These are phyloP conservation scores for Leccinellum rugosiceps DNA, from an alignment of 768 basidiomycete species.

Conservation along the genomic window DNA sequence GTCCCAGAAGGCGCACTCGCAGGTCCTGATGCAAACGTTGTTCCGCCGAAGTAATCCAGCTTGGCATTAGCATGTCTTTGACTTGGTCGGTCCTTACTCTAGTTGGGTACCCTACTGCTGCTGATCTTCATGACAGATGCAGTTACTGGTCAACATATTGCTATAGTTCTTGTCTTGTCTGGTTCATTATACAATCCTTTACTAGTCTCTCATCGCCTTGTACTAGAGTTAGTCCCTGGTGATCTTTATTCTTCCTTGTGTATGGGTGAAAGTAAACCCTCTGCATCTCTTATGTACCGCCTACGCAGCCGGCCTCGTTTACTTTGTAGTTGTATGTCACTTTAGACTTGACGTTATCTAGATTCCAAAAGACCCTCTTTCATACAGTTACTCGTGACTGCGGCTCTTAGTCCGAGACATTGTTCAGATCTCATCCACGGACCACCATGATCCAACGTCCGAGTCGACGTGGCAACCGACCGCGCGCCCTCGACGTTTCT, in stretches of 20 bases:
- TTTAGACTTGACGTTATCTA: neutral
- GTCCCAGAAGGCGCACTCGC: slow-evolving; percentile 66
- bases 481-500: slow-evolving; percentile 53
- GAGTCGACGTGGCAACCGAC: slow-evolving; percentile 35
- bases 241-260: slow-evolving; percentile 9
- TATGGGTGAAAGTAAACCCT: slow-evolving; percentile 9
- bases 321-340: neutral
- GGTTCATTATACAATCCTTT: slow-evolving; percentile 14
- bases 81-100: slow-evolving; percentile 11
- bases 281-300: slow-evolving; percentile 7
- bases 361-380: neutral
- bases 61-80: slow-evolving; percentile 8
- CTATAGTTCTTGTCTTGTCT: slow-evolving; percentile 7
- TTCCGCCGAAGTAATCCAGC: slow-evolving; percentile 12
- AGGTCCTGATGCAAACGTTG: slow-evolving; percentile 45
- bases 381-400: too few relatives aligned
- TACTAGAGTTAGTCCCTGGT: slow-evolving; percentile 4
- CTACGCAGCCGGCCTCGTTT: slow-evolving; percentile 7
- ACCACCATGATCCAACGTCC: slow-evolving; percentile 4
- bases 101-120: neutral
- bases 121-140: neutral
- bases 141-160: slow-evolving; percentile 18
- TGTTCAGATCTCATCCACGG: neutral
- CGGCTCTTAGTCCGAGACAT: neutral
- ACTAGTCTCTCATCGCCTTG: neutral